Conservation (phyloP, 176 grass and related monocot species). For the Hsuehochloa calcarea region DNA sequence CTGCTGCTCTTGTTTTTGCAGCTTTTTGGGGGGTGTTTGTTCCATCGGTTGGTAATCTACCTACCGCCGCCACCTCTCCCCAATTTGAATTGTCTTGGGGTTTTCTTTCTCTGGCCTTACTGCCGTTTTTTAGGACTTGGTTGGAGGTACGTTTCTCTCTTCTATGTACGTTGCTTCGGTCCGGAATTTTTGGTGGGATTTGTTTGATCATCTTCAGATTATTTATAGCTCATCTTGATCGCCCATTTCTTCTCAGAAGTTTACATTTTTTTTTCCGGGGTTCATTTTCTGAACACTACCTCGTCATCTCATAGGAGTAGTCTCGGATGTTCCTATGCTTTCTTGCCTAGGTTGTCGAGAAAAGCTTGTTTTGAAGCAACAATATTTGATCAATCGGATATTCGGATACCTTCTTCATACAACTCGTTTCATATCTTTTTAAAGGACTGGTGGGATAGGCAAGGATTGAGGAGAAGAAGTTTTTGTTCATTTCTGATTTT, state of each 20-base stretch:
- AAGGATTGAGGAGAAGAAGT: not conserved
- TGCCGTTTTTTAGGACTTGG: slow-evolving; percentile 17
- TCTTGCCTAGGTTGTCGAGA: no score
- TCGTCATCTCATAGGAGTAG: no score
- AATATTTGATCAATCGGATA: not conserved
- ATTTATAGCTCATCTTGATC: no score
- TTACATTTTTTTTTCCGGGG: no score
- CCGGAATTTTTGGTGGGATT: not conserved
- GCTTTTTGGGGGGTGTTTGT: slow-evolving; percentile 8
- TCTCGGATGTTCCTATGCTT: no score
- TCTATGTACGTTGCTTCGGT: not conserved
- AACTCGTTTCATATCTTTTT: not conserved
- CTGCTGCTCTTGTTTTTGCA: not conserved
- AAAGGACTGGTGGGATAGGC: not conserved
- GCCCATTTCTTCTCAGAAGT: no score
- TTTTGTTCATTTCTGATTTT: not conserved
- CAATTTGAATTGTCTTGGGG: slow-evolving; percentile 7
- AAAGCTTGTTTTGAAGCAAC: no score
- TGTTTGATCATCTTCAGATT: not conserved
- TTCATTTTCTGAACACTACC: no score
- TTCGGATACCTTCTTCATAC: not conserved
- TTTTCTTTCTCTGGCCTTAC: not conserved
- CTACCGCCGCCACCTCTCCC: not conserved
- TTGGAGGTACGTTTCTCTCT: slow-evolving; percentile 15
- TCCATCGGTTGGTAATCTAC: slow-evolving; percentile 16